Base-by-base conservation (phyloP, 1,139 yeast species). In the Diutina scorzettiae region DNA sequence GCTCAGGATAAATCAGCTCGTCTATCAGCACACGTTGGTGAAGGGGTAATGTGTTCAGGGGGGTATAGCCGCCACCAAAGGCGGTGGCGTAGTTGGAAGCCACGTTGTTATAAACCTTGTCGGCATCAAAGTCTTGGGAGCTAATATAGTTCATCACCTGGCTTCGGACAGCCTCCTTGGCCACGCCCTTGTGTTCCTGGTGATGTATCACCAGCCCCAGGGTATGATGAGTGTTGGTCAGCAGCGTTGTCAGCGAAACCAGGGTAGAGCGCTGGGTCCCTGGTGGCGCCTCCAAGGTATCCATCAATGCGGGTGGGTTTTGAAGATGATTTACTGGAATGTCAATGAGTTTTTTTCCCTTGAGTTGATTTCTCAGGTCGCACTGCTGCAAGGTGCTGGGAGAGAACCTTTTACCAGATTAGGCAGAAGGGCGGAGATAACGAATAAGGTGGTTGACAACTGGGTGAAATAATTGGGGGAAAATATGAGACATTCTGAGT, bases 101-200 rank as follows among this genome's bases (percentile, higher is more conserved):
- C 42, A 71, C 55, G 42, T 66, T 68, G 12, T 60, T 56, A 46
- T 54, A 68, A 41, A 68, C 51, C 31, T 60, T 66, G 48, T 64
- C 59, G 24, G 71, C 57, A 45, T 63, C 56, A 43, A 64, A 62
- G 33, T 51, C 53, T 40, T 51, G 48, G 18, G 49, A 47, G 41
- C 54, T 52, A 42, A 63, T 59, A 43, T 60, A 59, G 45, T 52
- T 56, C 17, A 63, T 50, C 27, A 65, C 69, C 28, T 34, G 39
- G 28, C 20, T 11, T 23, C 23, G n/a, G n/a, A 34, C 39, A 5
- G 39, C 39, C 14, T 23, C 39, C 11, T 23, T 21, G n/a, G 29
- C 39, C 27, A 34, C 4, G 19, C 39, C 39, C 28, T 34, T 19
- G 24, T 34, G 39, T 19, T 34, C 39, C n/a, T 14, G 11, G 18